A percentile compares a stretch with the other conserved stretches of the same genome.
Conservation (phyloP, 257 asterid genomes). For the Lavandula angustifolia region DNA sequence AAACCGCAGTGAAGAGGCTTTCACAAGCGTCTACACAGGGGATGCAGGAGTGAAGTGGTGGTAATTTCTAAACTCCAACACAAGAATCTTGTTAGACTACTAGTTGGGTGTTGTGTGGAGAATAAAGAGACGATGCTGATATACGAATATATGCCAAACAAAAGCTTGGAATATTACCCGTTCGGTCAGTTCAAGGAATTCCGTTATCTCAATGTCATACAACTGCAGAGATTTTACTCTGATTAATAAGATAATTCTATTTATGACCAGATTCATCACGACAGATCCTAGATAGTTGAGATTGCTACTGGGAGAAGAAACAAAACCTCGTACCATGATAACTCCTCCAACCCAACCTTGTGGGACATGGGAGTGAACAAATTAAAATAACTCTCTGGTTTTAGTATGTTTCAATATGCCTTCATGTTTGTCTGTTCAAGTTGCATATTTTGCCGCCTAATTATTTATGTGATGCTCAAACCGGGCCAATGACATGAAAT, state of each 20-base stretch:
- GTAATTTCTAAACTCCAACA: slow-evolving; percentile 29
- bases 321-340: slow-evolving; percentile 38
- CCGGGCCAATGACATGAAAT: not conserved
- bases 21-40: slow-evolving; percentile 27
- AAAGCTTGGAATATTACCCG: slow-evolving; percentile 24
- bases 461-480: not conserved
- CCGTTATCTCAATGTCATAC: not conserved
- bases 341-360: slow-evolving; percentile 45
- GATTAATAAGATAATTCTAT: not conserved
- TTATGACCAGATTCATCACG: slow-evolving; percentile 5
- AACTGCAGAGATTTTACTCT: not conserved
- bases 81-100: slow-evolving; percentile 27
- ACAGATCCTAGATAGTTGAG: slow-evolving; percentile 43
- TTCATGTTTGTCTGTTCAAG: too few relatives aligned
- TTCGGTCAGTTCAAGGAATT: slow-evolving; percentile 4
- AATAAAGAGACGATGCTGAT: slow-evolving; percentile 20
- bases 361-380: slow-evolving; percentile 53
- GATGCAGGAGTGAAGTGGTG: slow-evolving; percentile 25
- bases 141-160: slow-evolving; percentile 28
- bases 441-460: too few relatives aligned
- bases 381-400: not conserved
- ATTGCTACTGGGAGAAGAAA: slow-evolving; percentile 55
- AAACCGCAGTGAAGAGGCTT: slow-evolving; percentile 37
- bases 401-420: too few relatives aligned
- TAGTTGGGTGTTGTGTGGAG: slow-evolving; percentile 28